A percentile compares a stretch with the other conserved stretches of the same genome.
phyloP scores from a whole-genome alignment of 495 filamentous ascomycete species.

The Penicillium canescens region DNA sequence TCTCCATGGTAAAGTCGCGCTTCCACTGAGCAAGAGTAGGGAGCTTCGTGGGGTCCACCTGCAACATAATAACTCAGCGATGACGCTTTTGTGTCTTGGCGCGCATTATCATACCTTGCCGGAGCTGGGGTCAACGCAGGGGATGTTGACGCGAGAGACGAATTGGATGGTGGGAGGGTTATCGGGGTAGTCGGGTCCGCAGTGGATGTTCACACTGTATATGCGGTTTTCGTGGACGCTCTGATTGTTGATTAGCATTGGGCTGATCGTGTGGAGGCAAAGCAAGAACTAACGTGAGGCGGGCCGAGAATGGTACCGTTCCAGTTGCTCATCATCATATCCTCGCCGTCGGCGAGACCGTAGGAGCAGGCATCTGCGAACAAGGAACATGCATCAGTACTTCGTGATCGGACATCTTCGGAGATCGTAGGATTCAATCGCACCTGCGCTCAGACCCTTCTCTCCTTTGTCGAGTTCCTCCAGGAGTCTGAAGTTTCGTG shows the following conservation, averaged over 20 bases:
- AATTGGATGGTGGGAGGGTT: slow-evolving; percentile 86
- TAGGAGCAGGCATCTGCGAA: slow-evolving; percentile 90
- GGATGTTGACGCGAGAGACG: slow-evolving; percentile 89
- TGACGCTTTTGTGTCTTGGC: not conserved
- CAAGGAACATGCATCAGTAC: slow-evolving; percentile 15
- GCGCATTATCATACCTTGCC: slow-evolving; percentile 58
- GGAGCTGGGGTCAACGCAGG: slow-evolving; percentile 77
- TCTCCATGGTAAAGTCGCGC: slow-evolving; percentile 89
- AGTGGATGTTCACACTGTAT: slow-evolving; percentile 97
- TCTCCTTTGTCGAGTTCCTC: slow-evolving; percentile 99
- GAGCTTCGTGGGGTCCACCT: slow-evolving; percentile 84
- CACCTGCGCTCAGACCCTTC: slow-evolving; percentile 93
- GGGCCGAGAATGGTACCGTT: slow-evolving; percentile 96
- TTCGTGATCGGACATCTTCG: not conserved
- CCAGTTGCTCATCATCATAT: slow-evolving; percentile 98
- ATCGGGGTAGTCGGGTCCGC: slow-evolving; percentile 86
- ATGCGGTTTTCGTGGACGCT: slow-evolving; percentile 97
- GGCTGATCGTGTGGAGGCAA: not conserved
- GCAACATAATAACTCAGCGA: slow-evolving; percentile 4
- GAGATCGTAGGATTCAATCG: slow-evolving; percentile 2
- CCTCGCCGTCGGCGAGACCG: slow-evolving; percentile 90
- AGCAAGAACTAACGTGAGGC: slow-evolving; percentile 72
- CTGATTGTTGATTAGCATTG: slow-evolving; percentile 45
- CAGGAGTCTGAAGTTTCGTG: slow-evolving; percentile 91
- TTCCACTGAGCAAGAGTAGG: slow-evolving; percentile 86